phyloP scores from a whole-genome alignment of 441 rosid genomes.

The Sinapis alba region DNA sequence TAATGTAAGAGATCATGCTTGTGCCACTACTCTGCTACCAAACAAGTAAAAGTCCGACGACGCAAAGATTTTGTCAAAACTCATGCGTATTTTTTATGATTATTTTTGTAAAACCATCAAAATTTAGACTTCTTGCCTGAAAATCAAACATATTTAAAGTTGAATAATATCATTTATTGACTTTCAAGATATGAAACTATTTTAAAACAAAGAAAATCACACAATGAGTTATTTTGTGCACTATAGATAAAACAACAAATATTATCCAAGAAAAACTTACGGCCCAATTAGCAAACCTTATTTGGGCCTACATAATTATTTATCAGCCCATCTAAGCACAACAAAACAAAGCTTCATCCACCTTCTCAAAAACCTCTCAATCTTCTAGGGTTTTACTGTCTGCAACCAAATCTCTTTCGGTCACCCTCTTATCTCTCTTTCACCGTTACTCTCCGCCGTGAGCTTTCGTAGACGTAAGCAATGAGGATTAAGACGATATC shows the following conservation, averaged over 20 bases:
- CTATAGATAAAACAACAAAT: no score
- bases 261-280: neutral
- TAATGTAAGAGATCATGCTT: neutral
- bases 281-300: neutral
- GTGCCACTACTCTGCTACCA: neutral
- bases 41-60: constrained; percentile 19
- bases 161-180: neutral
- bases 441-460: neutral
- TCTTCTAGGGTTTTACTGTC: constrained; percentile 5
- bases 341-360: neutral
- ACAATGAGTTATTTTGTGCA: neutral
- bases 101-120: neutral
- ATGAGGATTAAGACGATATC: constrained; percentile 92
- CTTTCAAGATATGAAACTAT: neutral
- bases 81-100: neutral
- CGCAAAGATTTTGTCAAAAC: constrained; percentile 8
- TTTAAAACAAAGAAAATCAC: neutral
- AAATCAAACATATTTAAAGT: neutral
- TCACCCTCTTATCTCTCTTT: neutral
- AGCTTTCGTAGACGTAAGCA: neutral
- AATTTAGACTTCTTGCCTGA: neutral
- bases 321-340: constrained; percentile 19
- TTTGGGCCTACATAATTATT: neutral
- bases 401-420: neutral
- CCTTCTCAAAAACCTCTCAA: neutral